Evolutionary conservation across 768 basidiomycete genomes (phyloP).

Genomic region (Xerocomellus dryophilus): DNA sequence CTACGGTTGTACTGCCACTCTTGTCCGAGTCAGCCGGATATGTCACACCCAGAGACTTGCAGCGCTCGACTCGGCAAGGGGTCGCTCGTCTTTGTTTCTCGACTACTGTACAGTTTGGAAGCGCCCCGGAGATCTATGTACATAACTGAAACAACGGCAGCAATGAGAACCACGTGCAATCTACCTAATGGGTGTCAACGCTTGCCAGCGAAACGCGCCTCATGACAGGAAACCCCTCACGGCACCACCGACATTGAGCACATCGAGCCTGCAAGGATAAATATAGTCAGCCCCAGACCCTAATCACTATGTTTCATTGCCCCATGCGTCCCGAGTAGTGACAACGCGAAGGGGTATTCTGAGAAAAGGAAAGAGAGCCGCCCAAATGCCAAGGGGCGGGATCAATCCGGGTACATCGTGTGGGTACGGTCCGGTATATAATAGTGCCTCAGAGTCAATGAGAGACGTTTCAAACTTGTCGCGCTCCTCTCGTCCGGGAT

Average conservation of each 20-base stretch:
- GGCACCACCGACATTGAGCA: slow-evolving; percentile 86
- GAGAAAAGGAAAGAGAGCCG: not conserved
- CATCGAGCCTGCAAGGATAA: slow-evolving; percentile 58
- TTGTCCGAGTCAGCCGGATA: not conserved
- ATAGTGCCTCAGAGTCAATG: not conserved
- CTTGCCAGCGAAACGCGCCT: not conserved
- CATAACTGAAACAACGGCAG: not conserved
- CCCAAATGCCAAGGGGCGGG: not conserved
- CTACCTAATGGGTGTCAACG: not conserved
- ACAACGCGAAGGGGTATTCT: not conserved
- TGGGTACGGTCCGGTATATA: no score
- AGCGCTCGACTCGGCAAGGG: no score
- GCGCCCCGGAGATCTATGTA: not conserved
- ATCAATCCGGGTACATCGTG: slow-evolving; percentile 6
- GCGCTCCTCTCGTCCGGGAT: not conserved
- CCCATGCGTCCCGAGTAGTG: not conserved
- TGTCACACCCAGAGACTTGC: not conserved
- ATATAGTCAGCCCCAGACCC: slow-evolving; percentile 10
- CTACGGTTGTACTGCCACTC: not conserved
- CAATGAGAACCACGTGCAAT: not conserved
- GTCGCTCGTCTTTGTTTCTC: not conserved
- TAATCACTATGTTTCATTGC: not conserved
- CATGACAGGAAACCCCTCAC: slow-evolving; percentile 83
- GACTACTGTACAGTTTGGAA: not conserved
- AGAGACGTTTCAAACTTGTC: not conserved